Percentiles rank a stretch among this genome's conserved stretches.
These are phyloP conservation scores for Aspergillus sp. DNA, from an alignment of 2,329 filamentous ascomycete species.

Conservation along the genomic window DNA sequence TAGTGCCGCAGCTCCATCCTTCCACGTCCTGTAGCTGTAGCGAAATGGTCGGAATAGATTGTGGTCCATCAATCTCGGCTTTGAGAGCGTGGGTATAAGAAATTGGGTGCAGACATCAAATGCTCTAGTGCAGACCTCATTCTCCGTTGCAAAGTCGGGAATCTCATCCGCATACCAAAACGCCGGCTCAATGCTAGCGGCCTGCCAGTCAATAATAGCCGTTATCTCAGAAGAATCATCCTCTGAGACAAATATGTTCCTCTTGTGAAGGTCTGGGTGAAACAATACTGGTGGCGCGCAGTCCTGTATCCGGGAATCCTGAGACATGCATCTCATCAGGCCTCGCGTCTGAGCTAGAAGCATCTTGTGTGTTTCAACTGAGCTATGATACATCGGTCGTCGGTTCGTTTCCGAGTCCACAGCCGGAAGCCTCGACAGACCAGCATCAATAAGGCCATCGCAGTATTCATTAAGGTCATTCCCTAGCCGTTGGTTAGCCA, in stretches of 20 bases:
- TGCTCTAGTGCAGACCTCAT: conserved; percentile 34
- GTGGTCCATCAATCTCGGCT: conserved; percentile 38
- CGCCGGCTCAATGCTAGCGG: conserved; percentile 41
- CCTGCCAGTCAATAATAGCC: conserved; percentile 48
- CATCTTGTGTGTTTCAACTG: conserved; percentile 34
- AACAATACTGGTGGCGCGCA: conserved; percentile 36
- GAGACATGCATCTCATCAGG: conserved; percentile 33
- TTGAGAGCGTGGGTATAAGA: conserved; percentile 32
- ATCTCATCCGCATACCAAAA: conserved; percentile 42
- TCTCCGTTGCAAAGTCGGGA: conserved; percentile 43
- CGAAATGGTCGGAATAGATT: conserved; percentile 41
- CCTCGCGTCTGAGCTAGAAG: conserved; percentile 33
- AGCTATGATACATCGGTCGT: conserved; percentile 38
- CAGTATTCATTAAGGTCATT: conserved; percentile 33
- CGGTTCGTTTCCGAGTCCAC: conserved; percentile 18
- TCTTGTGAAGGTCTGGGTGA: conserved; percentile 45
- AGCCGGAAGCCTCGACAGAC: conserved; percentile 39
- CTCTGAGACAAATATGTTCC: conserved; percentile 47
- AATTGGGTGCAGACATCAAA: conserved; percentile 37
- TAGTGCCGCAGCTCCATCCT: conserved; percentile 42
- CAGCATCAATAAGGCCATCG: conserved; percentile 42
- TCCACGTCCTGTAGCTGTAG: conserved; percentile 46
- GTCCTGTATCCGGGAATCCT: conserved; percentile 29
- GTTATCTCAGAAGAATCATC: conserved; percentile 41
- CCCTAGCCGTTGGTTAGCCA: conserved; percentile 32